Conservation (phyloP, 495 filamentous ascomycete species). For the Neurospora hispaniola region DNA sequence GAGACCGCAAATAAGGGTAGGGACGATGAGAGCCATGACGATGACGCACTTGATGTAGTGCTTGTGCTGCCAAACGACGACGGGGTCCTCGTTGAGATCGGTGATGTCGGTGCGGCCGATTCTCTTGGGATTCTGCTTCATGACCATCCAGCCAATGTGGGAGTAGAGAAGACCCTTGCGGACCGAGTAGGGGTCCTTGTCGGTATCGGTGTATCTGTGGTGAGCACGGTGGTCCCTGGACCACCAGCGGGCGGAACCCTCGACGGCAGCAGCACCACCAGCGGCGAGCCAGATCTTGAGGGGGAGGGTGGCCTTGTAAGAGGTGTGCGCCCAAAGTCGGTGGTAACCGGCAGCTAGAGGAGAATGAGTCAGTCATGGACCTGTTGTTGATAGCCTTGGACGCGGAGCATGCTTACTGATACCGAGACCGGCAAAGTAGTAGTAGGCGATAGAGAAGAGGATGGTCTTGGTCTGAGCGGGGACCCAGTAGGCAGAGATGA, state of each 20-base stretch:
- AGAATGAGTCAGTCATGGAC: conserved; percentile 11
- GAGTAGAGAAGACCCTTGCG: conserved; percentile 96
- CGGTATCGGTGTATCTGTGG: conserved; percentile 97
- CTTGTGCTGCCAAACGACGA: conserved; percentile 91
- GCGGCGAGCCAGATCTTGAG: conserved; percentile 88
- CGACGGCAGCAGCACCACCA: conserved; percentile 87
- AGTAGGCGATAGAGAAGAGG: conserved; percentile 75
- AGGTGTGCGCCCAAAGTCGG: conserved; percentile 89
- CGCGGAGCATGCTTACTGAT: conserved; percentile 51
- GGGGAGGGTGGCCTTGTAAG: conserved; percentile 80
- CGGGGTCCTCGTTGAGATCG: conserved; percentile 88
- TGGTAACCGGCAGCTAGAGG: conserved; percentile 55
- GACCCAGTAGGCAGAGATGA: conserved; percentile 71
- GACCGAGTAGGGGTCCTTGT: conserved; percentile 98
- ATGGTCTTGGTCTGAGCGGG: conserved; percentile 67
- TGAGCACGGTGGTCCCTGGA: conserved; percentile 91
- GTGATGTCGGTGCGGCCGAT: conserved; percentile 95
- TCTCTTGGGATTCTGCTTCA: conserved; percentile 89
- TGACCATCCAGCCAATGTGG: conserved; percentile 86
- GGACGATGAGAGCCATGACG: conserved; percentile 79
- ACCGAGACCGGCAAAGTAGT: conserved; percentile 82
- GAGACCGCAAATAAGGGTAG: conserved; percentile 72
- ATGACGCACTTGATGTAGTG: conserved; percentile 86
- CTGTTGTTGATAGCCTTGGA: neutral
- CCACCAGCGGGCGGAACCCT: conserved; percentile 98